Percentiles rank a stretch among this genome's conserved stretches.
These are phyloP conservation scores for Penicillium cinerascens DNA, from an alignment of 495 filamentous ascomycete genomes.

Conservation along the genomic window DNA sequence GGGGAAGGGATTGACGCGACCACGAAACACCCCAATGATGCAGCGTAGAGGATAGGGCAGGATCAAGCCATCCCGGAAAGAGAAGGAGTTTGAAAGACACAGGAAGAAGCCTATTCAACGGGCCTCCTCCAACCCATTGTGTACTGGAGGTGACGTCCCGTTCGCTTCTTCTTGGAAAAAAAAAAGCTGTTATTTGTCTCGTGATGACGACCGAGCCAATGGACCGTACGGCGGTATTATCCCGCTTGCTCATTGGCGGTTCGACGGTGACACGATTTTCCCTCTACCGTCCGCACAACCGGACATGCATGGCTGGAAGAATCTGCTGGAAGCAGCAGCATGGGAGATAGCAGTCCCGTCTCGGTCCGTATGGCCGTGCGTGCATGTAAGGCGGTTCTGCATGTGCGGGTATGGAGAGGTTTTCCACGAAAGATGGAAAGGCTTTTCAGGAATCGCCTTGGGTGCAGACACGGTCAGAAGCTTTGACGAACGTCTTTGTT, in stretches of 20 bases:
- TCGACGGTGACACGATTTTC: conserved; percentile 22
- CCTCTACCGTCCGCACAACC: conserved; percentile 19
- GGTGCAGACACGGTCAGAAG: not conserved
- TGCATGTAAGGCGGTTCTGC: conserved; percentile 3
- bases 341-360: conserved; percentile 23
- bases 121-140: not conserved
- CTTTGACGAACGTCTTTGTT: not conserved
- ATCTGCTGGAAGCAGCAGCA: conserved; percentile 14
- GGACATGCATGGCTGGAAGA: conserved; percentile 20
- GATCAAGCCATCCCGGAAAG: conserved; percentile 12
- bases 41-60: conserved; percentile 9
- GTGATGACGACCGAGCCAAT: conserved; percentile 22
- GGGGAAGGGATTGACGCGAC: conserved; percentile 1
- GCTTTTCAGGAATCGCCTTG: not conserved
- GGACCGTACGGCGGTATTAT: not conserved
- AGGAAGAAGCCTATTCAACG: not conserved
- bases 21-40: conserved; percentile 16
- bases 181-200: conserved; percentile 14
- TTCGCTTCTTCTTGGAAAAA: conserved; percentile 8
- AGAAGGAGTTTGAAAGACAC: conserved; percentile 14
- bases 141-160: conserved; percentile 10
- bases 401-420: conserved; percentile 5
- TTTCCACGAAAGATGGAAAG: not conserved
- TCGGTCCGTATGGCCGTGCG: conserved; percentile 24
- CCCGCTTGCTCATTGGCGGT: conserved; percentile 16